Conservation (phyloP, 2,329 filamentous ascomycete species). For the Phyllosticta citrichinensis region DNA sequence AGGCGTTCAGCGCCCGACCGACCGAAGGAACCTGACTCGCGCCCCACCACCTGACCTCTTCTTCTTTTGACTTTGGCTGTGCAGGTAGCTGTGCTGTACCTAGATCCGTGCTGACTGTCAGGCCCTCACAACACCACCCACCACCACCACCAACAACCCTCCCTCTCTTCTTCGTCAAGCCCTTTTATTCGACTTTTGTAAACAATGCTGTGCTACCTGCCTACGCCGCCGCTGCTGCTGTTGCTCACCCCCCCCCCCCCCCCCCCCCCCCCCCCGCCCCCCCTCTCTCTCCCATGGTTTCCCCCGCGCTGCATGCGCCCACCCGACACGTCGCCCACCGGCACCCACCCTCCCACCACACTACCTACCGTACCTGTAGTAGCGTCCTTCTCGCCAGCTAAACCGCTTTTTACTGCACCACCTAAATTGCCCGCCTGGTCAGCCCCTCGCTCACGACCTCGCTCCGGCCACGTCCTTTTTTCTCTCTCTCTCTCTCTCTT, state of each 20-base stretch:
- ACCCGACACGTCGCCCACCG: background rate
- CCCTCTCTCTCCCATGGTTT: background rate
- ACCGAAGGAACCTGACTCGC: background rate
- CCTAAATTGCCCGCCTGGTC: constrained; percentile 12
- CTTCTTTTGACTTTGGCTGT: too few species aligned
- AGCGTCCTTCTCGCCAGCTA: constrained; percentile 7
- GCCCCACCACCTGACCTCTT: background rate
- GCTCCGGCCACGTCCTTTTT: constrained; percentile 9
- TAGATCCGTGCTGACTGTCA: too few species aligned
- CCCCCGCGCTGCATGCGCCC: constrained; percentile 3
- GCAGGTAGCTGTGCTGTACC: too few species aligned
- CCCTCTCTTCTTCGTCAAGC: background rate
- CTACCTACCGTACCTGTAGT: background rate
- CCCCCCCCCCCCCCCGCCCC: too few species aligned
- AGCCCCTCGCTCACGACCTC: background rate
- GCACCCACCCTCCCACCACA: background rate
- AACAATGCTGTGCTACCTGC: constrained; percentile 11
- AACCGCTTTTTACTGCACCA: constrained; percentile 23
- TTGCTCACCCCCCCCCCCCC: background rate
- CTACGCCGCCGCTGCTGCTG: background rate
- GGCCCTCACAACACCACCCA: too few species aligned
- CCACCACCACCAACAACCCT: background rate
- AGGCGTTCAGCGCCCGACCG: constrained; percentile 1
- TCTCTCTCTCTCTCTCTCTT: background rate
- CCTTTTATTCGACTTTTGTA: constrained; percentile 8